phyloP scores from a whole-genome alignment of 805 yeast species.

The Cyberlindnera saturnus region DNA sequence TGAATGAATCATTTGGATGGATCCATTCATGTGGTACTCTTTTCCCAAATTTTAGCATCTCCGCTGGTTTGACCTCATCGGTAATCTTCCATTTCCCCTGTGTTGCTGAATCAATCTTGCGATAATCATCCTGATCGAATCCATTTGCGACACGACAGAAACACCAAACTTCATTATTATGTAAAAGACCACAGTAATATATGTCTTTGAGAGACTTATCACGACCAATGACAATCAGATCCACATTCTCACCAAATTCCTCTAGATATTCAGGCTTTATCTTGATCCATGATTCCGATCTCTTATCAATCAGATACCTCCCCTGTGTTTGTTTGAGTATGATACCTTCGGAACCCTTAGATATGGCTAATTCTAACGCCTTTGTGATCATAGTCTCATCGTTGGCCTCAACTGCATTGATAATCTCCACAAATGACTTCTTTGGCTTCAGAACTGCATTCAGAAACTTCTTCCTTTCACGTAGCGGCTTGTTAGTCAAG shows the following conservation, averaged over 20 bases:
- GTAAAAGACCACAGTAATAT: slow-evolving; percentile 61
- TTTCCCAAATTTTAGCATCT: slow-evolving; percentile 47
- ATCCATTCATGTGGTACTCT: slow-evolving; percentile 72
- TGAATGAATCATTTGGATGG: slow-evolving; percentile 68
- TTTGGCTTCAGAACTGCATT: slow-evolving; percentile 37
- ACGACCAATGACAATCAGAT: slow-evolving; percentile 73
- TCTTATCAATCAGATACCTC: slow-evolving; percentile 53
- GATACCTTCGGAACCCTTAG: slow-evolving; percentile 71
- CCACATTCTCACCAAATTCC: slow-evolving; percentile 83
- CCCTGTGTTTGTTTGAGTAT: slow-evolving; percentile 62
- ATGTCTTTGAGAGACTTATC: slow-evolving; percentile 64
- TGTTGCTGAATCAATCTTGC: slow-evolving; percentile 49
- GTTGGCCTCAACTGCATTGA: slow-evolving; percentile 34
- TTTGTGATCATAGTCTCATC: slow-evolving; percentile 47
- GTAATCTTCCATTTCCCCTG: slow-evolving; percentile 52
- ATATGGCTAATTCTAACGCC: slow-evolving; percentile 53
- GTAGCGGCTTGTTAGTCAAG: slow-evolving; percentile 47
- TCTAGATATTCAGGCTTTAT: slow-evolving; percentile 87
- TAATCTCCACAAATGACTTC: slow-evolving; percentile 39
- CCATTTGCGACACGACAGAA: slow-evolving; percentile 86
- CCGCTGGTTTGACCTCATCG: slow-evolving; percentile 30
- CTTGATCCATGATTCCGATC: slow-evolving; percentile 73
- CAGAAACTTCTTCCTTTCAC: slow-evolving; percentile 50
- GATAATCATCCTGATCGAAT: slow-evolving; percentile 56
- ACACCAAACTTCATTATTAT: slow-evolving; percentile 39